phyloP scores from a whole-genome alignment of 2,329 filamentous ascomycete species.

The Monosporascus sp. region DNA sequence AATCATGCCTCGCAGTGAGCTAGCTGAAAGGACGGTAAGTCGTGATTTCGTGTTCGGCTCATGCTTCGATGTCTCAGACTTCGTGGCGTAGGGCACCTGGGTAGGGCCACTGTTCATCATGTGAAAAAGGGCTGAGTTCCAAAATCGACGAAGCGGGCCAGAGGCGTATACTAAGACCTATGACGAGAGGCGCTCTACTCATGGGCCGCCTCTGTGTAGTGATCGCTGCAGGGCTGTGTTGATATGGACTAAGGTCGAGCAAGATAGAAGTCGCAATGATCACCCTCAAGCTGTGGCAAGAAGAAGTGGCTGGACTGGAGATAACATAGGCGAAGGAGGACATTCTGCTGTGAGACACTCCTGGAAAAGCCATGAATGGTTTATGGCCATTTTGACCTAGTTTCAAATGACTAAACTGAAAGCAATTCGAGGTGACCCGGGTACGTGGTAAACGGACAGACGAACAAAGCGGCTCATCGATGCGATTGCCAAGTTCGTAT shows the following conservation, averaged over 20 bases:
- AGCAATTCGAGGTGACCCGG: too few species aligned
- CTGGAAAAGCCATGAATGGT: neutral
- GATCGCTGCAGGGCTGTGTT: neutral
- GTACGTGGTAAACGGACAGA: too few species aligned
- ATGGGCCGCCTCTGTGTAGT: neutral
- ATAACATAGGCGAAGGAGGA: constrained; percentile 7
- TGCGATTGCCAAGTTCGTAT: too few species aligned
- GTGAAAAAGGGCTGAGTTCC: too few species aligned
- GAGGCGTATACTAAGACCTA: too few species aligned
- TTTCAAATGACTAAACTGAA: too few species aligned
- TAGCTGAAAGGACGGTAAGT: too few species aligned
- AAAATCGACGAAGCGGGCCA: too few species aligned
- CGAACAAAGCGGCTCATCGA: too few species aligned
- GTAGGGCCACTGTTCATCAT: neutral
- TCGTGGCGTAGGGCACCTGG: neutral
- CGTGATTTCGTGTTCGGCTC: too few species aligned
- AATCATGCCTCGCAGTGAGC: too few species aligned
- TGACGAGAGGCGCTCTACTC: neutral
- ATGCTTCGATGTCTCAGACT: neutral
- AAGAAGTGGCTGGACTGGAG: constrained; percentile 7
- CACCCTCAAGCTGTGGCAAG: neutral
- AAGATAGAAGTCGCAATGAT: neutral
- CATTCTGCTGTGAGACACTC: neutral
- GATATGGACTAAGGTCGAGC: neutral
- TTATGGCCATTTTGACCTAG: neutral